Evolutionary conservation across 441 rosid genomes (phyloP).

Genomic region (California macrophylla): DNA sequence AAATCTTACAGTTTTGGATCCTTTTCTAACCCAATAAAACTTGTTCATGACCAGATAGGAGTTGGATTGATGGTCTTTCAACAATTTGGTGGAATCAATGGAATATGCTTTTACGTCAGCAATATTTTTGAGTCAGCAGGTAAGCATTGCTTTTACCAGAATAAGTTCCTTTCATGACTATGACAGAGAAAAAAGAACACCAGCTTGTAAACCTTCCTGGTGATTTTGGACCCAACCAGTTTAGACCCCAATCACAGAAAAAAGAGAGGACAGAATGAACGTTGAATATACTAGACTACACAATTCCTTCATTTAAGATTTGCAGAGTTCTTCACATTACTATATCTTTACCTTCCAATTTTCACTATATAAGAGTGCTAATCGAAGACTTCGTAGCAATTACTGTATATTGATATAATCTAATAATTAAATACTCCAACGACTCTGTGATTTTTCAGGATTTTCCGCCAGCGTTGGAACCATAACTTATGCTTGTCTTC

Average conservation of each 20-base stretch:
- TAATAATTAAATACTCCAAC: not conserved
- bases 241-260: not conserved
- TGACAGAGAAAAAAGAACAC: not conserved
- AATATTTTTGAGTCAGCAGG: slow-evolving; percentile 37
- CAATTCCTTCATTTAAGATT: not conserved
- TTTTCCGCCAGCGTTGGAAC: slow-evolving; percentile 27
- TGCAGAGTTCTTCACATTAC: not conserved
- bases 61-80: slow-evolving; percentile 43
- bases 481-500: slow-evolving; percentile 19
- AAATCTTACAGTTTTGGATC: not conserved
- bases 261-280: not conserved
- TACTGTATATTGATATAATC: not conserved
- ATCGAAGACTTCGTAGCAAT: not conserved
- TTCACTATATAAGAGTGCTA: not conserved
- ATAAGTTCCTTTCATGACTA: not conserved
- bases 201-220: not conserved
- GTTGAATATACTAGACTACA: not conserved
- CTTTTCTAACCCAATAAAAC: not conserved
- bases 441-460: slow-evolving; percentile 16
- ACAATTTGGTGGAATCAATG: slow-evolving; percentile 37
- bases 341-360: not conserved
- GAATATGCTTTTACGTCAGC: slow-evolving; percentile 31
- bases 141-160: slow-evolving; percentile 9
- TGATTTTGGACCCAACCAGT: not conserved
- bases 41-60: slow-evolving; percentile 24